Base-by-base conservation (phyloP, 345 rosid genomes). In the Lumnitzera racemosa region DNA sequence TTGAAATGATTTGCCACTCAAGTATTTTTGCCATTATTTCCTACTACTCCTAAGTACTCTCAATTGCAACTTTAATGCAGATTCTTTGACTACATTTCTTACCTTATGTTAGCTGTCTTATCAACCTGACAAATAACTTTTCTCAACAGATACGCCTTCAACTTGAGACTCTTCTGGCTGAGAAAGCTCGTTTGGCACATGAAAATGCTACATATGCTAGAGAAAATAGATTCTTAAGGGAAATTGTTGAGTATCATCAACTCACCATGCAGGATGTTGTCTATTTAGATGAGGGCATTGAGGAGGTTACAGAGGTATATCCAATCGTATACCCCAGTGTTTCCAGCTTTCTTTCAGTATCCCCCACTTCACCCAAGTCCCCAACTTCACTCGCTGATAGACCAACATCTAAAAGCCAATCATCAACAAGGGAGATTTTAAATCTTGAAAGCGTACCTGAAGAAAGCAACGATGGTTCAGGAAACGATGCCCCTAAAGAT, bases 201-300 rank as follows among this genome's bases (percentile, higher is more conserved):
- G 99, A 90, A 65, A 95, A 90, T 58, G 83, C 95, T 7, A 65
- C 84, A 14, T 88, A 79, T 63, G 89, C 98, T 0, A 76, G 99
- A 15, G 99, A 95, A 74, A 95, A 95, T 66, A 72, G 98, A 10
- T 90, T 88, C 72, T 72, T 95, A 66, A 85, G 99, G 70, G 99
- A 95, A 69, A 88, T 95, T 13, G 91, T 95, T 0, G 99, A 95
- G 57, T 95, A 90, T 73, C 96, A 95, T 65, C 99, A 95, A 29
- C 77, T 95, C 17, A 90, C 94, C 15, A 90, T 87, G 99, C 99
- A 95, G 75, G 98, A 90, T 70, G 83, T 95, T 36, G 98, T 95
- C 20, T 90, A 88, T 59, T 72, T 95, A 4, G 94, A 95, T 20
- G 97, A 95, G 70, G 86, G 92, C 27, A 81, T 73, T 43, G 96